These are phyloP conservation scores for Puya raimondii DNA, from an alignment of 176 grass and related monocot species.

Conservation along the genomic window DNA sequence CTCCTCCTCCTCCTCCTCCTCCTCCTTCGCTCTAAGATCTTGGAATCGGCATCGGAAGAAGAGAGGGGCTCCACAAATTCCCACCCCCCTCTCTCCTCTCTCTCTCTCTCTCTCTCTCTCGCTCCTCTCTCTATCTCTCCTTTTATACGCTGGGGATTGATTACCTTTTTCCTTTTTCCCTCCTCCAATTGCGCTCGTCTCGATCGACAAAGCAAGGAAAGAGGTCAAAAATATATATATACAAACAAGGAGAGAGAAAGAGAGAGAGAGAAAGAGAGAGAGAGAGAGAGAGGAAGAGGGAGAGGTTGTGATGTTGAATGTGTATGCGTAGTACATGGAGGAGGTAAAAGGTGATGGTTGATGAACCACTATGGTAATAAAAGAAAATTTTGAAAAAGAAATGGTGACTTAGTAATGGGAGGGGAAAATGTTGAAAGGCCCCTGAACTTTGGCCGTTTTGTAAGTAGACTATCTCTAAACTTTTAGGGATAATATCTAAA, in stretches of 20 bases:
- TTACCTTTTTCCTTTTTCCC: constrained; percentile 23
- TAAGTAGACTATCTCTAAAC: too few species aligned
- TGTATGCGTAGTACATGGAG: neutral
- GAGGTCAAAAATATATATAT: neutral
- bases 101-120: constrained; percentile 30
- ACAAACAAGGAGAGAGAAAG: neutral
- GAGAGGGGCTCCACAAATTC: constrained; percentile 21
- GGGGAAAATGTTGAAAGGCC: too few species aligned
- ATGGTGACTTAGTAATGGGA: too few species aligned
- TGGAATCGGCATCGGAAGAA: constrained; percentile 50
- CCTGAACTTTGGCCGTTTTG: too few species aligned
- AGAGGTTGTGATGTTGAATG: neutral
- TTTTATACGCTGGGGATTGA: constrained; percentile 39
- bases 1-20: constrained; percentile 32
- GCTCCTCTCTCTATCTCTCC: constrained; percentile 30
- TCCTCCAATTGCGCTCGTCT: constrained; percentile 21
- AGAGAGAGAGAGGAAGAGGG: neutral
- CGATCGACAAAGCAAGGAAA: neutral
- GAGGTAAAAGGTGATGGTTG: neutral
- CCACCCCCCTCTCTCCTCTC: constrained; percentile 27
- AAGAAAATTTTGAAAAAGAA: too few species aligned
- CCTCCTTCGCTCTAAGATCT: constrained; percentile 46
- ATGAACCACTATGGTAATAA: too few species aligned
- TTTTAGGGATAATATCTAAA: too few species aligned
- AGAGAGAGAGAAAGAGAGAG: neutral